phyloP scores from a whole-genome alignment of 2,329 filamentous ascomycete species.

The Xylariaceae sp. region DNA sequence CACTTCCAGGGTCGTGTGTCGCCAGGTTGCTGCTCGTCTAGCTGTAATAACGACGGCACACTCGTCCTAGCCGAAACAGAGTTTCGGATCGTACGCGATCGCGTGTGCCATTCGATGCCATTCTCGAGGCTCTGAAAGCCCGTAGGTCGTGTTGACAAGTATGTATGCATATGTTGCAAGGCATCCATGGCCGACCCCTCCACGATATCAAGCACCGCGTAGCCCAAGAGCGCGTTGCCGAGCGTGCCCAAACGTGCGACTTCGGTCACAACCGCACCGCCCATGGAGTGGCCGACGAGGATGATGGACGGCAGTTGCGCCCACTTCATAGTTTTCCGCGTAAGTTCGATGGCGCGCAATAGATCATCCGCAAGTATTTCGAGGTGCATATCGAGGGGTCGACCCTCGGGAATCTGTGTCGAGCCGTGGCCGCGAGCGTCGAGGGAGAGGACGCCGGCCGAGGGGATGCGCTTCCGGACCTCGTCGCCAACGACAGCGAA shows the following conservation, averaged over 20 bases:
- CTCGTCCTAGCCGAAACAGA: constrained; percentile 78
- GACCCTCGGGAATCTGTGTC: constrained; percentile 47
- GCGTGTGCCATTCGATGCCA: constrained; percentile 90
- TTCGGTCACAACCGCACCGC: constrained; percentile 86
- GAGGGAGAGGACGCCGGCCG: constrained; percentile 76
- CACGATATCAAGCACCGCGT: constrained; percentile 89
- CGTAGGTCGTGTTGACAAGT: constrained; percentile 74
- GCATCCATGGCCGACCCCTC: constrained; percentile 96
- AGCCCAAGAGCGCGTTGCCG: constrained; percentile 69
- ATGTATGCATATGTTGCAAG: constrained; percentile 88
- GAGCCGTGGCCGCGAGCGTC: constrained; percentile 86
- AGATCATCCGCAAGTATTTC: constrained; percentile 71
- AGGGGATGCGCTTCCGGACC: constrained; percentile 71
- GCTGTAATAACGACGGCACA: constrained; percentile 72
- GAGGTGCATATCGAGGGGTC: constrained; percentile 63
- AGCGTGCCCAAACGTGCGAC: constrained; percentile 66
- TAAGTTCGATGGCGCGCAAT: constrained; percentile 62
- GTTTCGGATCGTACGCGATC: constrained; percentile 83
- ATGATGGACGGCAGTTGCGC: constrained; percentile 67
- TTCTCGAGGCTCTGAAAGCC: constrained; percentile 73
- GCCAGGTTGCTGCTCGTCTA: constrained; percentile 13
- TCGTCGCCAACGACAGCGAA: constrained; percentile 80
- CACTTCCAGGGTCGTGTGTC: constrained; percentile 65
- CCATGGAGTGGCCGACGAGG: constrained; percentile 87
- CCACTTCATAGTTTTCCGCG: constrained; percentile 69